Percentiles rank a stretch among this genome's conserved stretches.
These are phyloP conservation scores for Leccinellum albellum DNA, from an alignment of 768 basidiomycete species.

Conservation along the genomic window DNA sequence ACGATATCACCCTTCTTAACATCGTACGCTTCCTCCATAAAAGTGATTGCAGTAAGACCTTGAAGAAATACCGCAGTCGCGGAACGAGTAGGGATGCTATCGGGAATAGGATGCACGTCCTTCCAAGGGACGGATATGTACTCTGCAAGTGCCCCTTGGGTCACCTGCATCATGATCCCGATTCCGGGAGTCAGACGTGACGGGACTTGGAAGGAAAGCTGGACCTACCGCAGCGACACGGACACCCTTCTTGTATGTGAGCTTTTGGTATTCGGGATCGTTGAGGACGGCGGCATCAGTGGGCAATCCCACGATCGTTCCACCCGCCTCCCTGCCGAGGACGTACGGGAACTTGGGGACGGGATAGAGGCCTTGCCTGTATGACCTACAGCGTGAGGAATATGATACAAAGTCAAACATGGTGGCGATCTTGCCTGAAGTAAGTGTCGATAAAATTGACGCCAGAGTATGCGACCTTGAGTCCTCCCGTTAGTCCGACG, in stretches of 20 bases:
- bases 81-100: slow-evolving; percentile 48
- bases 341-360: slow-evolving; percentile 54
- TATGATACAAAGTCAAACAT: neutral
- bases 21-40: slow-evolving; percentile 81
- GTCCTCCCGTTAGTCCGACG: neutral
- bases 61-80: slow-evolving; percentile 72
- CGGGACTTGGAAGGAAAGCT: neutral
- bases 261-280: slow-evolving; percentile 59
- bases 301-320: slow-evolving; percentile 72
- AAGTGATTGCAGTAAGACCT: slow-evolving; percentile 72
- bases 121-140: slow-evolving; percentile 68
- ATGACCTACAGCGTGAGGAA: neutral
- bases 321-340: slow-evolving; percentile 77
- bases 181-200: neutral
- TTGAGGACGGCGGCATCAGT: slow-evolving; percentile 57
- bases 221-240: slow-evolving; percentile 58
- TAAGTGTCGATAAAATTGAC: slow-evolving; percentile 91
- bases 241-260: slow-evolving; percentile 63
- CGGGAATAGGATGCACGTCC: slow-evolving; percentile 60
- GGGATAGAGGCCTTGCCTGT: slow-evolving; percentile 63
- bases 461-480: slow-evolving; percentile 67
- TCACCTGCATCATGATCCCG: slow-evolving; percentile 39
- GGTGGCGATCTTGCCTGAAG: slow-evolving; percentile 48
- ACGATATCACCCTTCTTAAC: slow-evolving; percentile 78
- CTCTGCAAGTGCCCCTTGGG: slow-evolving; percentile 58